Base-by-base conservation (phyloP, 75 land plant species). In the Larix kaempferi region DNA sequence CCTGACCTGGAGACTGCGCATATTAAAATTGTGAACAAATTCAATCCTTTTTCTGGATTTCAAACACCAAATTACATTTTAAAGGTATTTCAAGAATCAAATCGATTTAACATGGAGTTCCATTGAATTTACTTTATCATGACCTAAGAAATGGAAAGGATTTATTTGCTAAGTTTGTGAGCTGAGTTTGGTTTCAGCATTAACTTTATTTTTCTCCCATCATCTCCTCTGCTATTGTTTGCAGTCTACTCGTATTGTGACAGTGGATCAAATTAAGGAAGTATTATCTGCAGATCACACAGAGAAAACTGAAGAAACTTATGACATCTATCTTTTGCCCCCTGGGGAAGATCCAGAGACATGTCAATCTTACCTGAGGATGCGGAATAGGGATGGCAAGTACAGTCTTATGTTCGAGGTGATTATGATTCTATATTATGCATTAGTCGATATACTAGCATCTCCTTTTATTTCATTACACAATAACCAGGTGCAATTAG, bases 391-490 rank as follows among this genome's bases (percentile, higher is more conserved):
- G 56, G 86, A 82, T 66, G 86, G 86, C 41, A 84, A 82, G 54
- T 84, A 84, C 63, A 84, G 80, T 55, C 84, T 84, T 37, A 84
- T 84, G 86, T 84, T 84, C 77, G 86, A 84, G 86, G 86, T 84
- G 15, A 69, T 69, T 41, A 65, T 69, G 52, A n/a, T 41, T 69
- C n/a, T 69, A 41, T 35, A 10, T 33, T n/a, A 16, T 21, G 6
- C 23, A 12, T 37, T 11, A 21, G 14, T 69, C 11, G 23, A 69
- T 69, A 37, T 37, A 1, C 6, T 37, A 69, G 73, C 23, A 69
- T 69, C 14, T 69, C 49, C 23, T 14, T 29, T 69, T 41, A 39
- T 67, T 69, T 69, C 15, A n/a, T 3, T 41, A 12, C 44, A 41
- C 11, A 69, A 2, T 41, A 10, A 12, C n/a, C n/a, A n/a, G 39